Base-by-base conservation (phyloP, 2,329 filamentous ascomycete genomes). In the Tympanopsis confertula region DNA sequence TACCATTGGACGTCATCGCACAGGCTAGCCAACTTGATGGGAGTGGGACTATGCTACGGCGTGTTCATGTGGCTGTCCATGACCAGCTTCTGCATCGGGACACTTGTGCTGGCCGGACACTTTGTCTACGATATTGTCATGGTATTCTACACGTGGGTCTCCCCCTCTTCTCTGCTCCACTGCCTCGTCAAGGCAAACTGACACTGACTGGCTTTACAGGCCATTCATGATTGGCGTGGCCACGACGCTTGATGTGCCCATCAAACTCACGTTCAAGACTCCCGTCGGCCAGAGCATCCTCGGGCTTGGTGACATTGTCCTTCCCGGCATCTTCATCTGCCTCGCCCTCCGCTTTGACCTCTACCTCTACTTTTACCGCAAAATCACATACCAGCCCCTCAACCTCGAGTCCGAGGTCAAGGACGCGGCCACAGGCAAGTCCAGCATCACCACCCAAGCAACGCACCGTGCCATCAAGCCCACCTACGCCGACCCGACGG, bases 41-140 rank as follows among this genome's bases (percentile, higher is more conserved):
- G 86, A 0, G 86, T 89, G 47, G 83, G 82, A 4, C 86, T 94
- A 61, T 88, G 82, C 46, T 95, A 96, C 51, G 74, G 75, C 5
- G 78, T 84, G 3, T 69, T 95, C 39, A 76, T 89, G 48, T 62
- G 94, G 38, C 76, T 96, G 64, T 94, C 87, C 1, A 87, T 88
- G 0, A 94, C 87, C 0, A 89, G 86, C 0, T 94, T 95, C 52
- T 63, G 72, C 39, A 94, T 85, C 0, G 86, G 86, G 1, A 82
- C 81, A 5, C 58, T 88, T 32, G 78, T 96, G 7, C 66, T 96
- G 1, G 63, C 68, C 7, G 85, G 82, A 0, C 66, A 96, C 1
- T 96, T 96, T 63, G 76, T 94, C 51, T 98, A 98, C 52, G 89
- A 98, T 54, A 89, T 98, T 36, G 78, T 91, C 56, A 87, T 89